A percentile compares a stretch with the other conserved stretches of the same genome.
Conservation (phyloP, 139 green algal genomes). For the Coelastrella sp. region DNA sequence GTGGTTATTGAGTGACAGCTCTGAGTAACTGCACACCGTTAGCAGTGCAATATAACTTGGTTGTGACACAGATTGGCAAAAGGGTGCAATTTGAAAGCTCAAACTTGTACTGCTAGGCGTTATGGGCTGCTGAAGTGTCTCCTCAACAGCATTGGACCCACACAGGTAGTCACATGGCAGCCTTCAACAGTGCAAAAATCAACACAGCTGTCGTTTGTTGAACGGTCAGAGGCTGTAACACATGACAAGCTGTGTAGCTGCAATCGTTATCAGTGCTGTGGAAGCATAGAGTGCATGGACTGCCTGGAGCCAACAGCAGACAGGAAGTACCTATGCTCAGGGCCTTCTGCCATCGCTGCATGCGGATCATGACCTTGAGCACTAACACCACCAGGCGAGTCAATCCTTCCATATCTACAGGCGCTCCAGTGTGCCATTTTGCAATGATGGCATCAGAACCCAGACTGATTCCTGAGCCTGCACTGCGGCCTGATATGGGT, state of each 20-base stretch:
- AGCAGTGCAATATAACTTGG: neutral
- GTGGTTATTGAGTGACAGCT: too few species aligned
- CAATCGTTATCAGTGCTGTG: too few species aligned
- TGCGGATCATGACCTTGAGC: conserved; percentile 53
- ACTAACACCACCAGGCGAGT: conserved; percentile 48
- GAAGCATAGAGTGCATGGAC: neutral
- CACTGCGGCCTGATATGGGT: neutral
- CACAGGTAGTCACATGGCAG: too few species aligned
- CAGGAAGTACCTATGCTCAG: conserved; percentile 44
- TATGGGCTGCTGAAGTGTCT: too few species aligned
- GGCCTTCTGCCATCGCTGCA: conserved; percentile 57
- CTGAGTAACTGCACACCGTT: neutral
- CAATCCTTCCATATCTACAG: conserved; percentile 61
- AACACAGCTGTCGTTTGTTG: too few species aligned
- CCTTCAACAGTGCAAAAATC: too few species aligned
- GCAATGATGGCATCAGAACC: conserved; percentile 22
- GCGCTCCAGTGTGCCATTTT: conserved; percentile 53
- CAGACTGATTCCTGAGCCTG: conserved; percentile 41
- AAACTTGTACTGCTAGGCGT: too few species aligned
- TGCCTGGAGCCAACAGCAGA: neutral
- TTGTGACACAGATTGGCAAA: too few species aligned
- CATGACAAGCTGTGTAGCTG: too few species aligned
- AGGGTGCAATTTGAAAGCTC: too few species aligned
- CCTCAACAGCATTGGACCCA: too few species aligned
- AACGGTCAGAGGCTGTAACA: too few species aligned